Base-by-base conservation (phyloP, 257 asterid species). In the Perilla frutescens region DNA sequence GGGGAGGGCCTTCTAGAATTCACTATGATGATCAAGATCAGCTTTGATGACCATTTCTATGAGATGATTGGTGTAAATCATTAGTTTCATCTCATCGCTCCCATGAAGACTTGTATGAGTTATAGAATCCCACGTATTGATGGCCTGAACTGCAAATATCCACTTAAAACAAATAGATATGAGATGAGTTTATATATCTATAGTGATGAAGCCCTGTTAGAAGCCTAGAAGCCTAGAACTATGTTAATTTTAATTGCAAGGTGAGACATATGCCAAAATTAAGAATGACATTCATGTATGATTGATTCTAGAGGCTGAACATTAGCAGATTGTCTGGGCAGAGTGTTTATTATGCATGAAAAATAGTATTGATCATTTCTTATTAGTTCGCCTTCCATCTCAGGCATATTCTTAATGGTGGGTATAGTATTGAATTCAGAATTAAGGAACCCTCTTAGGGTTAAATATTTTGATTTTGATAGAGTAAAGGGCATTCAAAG, bases 71-170 rank as follows among this genome's bases (percentile, higher is more conserved):
- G 41, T 49, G 36, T 26, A 26, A 26, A 26, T 6, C 60, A 49
- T 20, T 20, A 20, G 26, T 20, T 20, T 20, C 26, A 20, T 20
- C 26, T 20, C 26, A 20, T 20, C 26, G 26, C 26, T 20, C 26
- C 26, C 26, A 20, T 20, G 26, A 20, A 20, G 26, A 20, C 1
- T 20, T 44, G 37, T 8, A 7, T 3, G 13, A 65, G 36, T 68
- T 68, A 20, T 54, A 39, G 41, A 36, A 37, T 51, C 51, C 11
- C 50, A 36, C 62, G 37, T 66, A 48, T 47, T 66, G 34, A 48
- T 6, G 15, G 15, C 15, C 60, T 66, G 71, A 4, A 20, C 26
- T 20, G 26, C 26, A 47, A 67, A 67, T 67, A 36, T 67, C 10
- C 37, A 8, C 62, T 20, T 20, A 20, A 20, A 20, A 8, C 36